Conservation (phyloP, 495 filamentous ascomycete genomes). For the Penicillium crystallinum region DNA sequence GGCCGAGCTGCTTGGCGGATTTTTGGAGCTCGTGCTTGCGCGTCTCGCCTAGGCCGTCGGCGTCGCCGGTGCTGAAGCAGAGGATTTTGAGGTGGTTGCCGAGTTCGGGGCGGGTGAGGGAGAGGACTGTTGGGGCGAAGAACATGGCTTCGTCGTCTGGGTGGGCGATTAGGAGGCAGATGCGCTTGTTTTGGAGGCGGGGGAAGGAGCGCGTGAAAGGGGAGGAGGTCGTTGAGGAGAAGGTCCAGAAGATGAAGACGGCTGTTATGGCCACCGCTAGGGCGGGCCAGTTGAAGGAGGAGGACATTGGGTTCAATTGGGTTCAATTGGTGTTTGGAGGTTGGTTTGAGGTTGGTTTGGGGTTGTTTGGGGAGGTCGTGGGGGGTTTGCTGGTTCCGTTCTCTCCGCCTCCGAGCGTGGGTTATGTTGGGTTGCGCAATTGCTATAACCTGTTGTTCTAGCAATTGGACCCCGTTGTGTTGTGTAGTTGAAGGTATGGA, state of each 20-base stretch:
- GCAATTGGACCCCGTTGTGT: too few relatives aligned
- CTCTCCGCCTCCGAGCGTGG: background rate
- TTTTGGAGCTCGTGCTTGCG: constrained; percentile 78
- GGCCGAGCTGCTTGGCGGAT: constrained; percentile 67
- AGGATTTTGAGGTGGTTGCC: constrained; percentile 92
- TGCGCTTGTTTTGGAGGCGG: constrained; percentile 67
- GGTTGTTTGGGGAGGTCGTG: background rate
- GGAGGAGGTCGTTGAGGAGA: constrained; percentile 51
- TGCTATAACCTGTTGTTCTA: too few relatives aligned
- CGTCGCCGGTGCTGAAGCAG: constrained; percentile 83
- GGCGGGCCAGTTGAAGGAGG: constrained; percentile 24
- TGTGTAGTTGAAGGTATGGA: too few relatives aligned
- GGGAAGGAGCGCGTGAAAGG: constrained; percentile 65
- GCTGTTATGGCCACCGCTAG: constrained; percentile 30
- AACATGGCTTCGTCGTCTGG: constrained; percentile 99
- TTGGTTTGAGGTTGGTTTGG: too few relatives aligned
- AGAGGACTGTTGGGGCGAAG: constrained; percentile 83
- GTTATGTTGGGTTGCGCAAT: background rate
- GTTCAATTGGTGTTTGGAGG: background rate
- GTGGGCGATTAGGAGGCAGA: constrained; percentile 90
- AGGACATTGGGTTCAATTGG: constrained; percentile 9
- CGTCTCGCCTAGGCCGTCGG: constrained; percentile 77
- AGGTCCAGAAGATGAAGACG: constrained; percentile 42
- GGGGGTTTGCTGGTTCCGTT: background rate
- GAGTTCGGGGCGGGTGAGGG: constrained; percentile 64